These are phyloP conservation scores for Evansstolkia leycettana DNA, from an alignment of 495 filamentous ascomycete genomes.

Conservation along the genomic window DNA sequence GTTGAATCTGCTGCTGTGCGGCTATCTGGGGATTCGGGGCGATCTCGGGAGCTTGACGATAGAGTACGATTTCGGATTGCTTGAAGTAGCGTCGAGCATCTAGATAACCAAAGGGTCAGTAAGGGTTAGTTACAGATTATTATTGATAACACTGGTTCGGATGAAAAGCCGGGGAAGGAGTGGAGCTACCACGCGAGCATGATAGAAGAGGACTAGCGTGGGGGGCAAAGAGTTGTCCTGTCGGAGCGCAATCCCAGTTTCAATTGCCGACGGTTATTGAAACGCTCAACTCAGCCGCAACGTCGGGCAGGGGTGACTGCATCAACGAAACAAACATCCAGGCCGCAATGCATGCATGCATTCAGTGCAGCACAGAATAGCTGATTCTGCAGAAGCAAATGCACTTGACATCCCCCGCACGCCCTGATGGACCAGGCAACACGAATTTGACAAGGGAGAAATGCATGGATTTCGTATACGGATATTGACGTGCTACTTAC, in stretches of 20 bases:
- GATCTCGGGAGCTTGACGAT: conserved; percentile 76
- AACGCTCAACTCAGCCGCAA: background rate
- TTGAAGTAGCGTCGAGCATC: conserved; percentile 98
- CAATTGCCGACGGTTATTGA: conserved; percentile 33
- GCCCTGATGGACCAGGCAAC: background rate
- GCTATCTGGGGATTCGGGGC: conserved; percentile 33
- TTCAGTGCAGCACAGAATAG: background rate
- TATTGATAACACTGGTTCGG: background rate
- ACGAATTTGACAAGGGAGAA: background rate
- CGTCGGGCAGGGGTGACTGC: too few species aligned
- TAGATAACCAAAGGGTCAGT: conserved; percentile 15
- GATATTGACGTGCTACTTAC: conserved; percentile 30
- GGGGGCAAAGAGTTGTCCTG: conserved; percentile 16
- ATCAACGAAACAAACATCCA: conserved; percentile 1
- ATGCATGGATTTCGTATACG: background rate
- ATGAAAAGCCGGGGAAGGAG: conserved; percentile 9
- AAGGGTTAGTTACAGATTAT: conserved; percentile 1
- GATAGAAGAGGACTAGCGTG: conserved; percentile 18
- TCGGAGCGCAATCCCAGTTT: conserved; percentile 8
- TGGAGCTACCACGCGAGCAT: conserved; percentile 16
- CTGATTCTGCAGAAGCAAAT: background rate
- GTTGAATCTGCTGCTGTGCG: conserved; percentile 33
- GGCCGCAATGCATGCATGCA: conserved; percentile 6
- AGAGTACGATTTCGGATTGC: conserved; percentile 96
- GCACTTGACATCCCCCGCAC: too few species aligned